Percentiles rank a stretch among this genome's conserved stretches.
Conservation (phyloP, 805 yeast species). For the Candida suzukii region DNA sequence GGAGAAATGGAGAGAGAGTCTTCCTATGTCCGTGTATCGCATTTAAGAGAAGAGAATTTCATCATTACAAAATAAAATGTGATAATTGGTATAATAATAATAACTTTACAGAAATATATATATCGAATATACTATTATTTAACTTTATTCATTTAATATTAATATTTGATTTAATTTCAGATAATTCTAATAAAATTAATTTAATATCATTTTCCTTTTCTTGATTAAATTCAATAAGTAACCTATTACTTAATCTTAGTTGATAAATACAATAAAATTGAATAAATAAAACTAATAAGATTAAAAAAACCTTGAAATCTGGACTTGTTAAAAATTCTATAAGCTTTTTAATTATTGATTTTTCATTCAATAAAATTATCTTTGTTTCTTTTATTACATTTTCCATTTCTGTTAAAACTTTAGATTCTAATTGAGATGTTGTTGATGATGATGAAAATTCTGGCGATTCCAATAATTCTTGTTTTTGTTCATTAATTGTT, state of each 20-base stretch:
- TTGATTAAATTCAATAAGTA: neutral
- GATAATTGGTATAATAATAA: too few species aligned
- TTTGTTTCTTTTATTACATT: too few species aligned
- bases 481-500: neutral
- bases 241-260: neutral
- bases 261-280: neutral
- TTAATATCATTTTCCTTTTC: neutral
- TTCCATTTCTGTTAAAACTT: neutral
- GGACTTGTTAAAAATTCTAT: neutral
- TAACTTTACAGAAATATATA: too few species aligned
- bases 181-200: too few species aligned
- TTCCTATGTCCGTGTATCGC: too few species aligned
- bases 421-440: neutral
- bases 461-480: neutral
- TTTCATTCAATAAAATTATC: too few species aligned
- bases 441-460: neutral
- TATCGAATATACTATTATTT: too few species aligned
- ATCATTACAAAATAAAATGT: too few species aligned
- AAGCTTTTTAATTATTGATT: neutral
- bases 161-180: too few species aligned
- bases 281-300: neutral
- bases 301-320: neutral
- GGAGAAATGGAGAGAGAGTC: too few species aligned
- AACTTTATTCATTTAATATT: too few species aligned
- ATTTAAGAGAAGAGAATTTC: too few species aligned